These are phyloP conservation scores for Chrysanthemum makinoi DNA, from an alignment of 129 eudicot genomes.

Conservation along the genomic window DNA sequence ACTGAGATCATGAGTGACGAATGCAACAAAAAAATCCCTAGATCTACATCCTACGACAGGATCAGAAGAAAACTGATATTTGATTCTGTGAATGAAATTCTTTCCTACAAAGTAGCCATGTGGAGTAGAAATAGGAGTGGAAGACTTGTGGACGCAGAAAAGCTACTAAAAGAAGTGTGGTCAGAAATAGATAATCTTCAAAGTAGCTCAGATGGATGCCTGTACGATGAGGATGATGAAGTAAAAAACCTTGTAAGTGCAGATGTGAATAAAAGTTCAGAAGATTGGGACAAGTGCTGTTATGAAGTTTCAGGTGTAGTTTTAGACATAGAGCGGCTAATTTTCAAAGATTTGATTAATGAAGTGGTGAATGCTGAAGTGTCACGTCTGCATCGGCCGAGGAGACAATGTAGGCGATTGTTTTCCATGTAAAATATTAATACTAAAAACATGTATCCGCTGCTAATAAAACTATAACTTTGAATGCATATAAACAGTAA, in stretches of 20 bases:
- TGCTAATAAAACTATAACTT: slow-evolving; percentile 24
- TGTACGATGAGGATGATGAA: slow-evolving; percentile 53
- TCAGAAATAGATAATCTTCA: slow-evolving; percentile 57
- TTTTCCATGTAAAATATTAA: slow-evolving; percentile 34
- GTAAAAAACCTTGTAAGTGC: slow-evolving; percentile 43
- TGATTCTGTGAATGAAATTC: slow-evolving; percentile 74
- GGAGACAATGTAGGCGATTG: slow-evolving; percentile 38
- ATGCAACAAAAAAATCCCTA: slow-evolving; percentile 12
- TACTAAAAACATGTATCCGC: slow-evolving; percentile 24
- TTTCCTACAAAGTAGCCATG: slow-evolving; percentile 40
- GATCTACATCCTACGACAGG: slow-evolving; percentile 34
- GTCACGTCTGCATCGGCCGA: slow-evolving; percentile 27
- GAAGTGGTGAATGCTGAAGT: slow-evolving; percentile 57
- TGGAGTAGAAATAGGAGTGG: slow-evolving; percentile 24
- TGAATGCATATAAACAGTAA: slow-evolving; percentile 14
- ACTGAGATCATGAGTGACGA: not conserved
- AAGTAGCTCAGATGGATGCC: slow-evolving; percentile 29
- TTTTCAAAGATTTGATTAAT: slow-evolving; percentile 75
- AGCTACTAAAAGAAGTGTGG: slow-evolving; percentile 51
- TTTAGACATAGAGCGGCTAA: slow-evolving; percentile 75
- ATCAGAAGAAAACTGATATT: slow-evolving; percentile 58
- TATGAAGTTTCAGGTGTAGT: slow-evolving; percentile 64
- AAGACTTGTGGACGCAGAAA: slow-evolving; percentile 35
- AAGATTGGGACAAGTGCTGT: slow-evolving; percentile 45
- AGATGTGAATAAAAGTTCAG: slow-evolving; percentile 50